Evolutionary conservation across 2,329 filamentous ascomycete species (phyloP), one percentile per base, ranked within the genome.

Genomic region (Plenodomus biglobosus): DNA sequence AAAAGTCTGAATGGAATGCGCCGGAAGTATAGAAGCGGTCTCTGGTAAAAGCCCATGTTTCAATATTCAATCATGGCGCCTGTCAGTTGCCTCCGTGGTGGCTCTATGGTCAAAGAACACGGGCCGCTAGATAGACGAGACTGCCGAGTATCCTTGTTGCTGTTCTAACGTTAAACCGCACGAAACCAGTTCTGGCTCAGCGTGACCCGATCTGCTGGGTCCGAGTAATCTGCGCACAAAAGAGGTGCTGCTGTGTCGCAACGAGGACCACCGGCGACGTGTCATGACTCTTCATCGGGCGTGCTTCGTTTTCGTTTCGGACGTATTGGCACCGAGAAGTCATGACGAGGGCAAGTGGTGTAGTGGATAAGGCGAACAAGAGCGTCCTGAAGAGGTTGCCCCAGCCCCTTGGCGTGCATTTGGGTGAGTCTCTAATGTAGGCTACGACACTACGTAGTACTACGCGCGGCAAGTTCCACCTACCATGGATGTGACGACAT

Each of bases 1-100:
- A 44, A 8, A 49, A 65, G 58, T 55, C 2, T 8, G 40, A 17
- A 13, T 22, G 18, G 8, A 16, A 17, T n/a, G 18, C 5, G 5
- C 36, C 36, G 36, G 42, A 44, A 39, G 36, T 21, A 44, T 39
- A 7, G 42, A 44, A 44, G 42, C 36, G 36, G 35, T 16, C 27
- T 15, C 21, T 30, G 20, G 18, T 5, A 17, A 17, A 2, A 38
- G 24, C 8, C 2, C 20, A n/a, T 22, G 15, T 15, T 36, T 35
- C 15, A 35, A 39, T 35, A 8, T 40, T 20, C 18, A 8, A 22
- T 6, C 7, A 22, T 39, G 24, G 18, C 6, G 11, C 36, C 36
- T 44, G 36, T 32, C 42, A 24, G 20, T 34, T 10, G 16, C 19
- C 36, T 44, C 42, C 22, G 42, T 32, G 24, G 18, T 21, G 11